phyloP scores from a whole-genome alignment of 2,329 filamentous ascomycete species.

The Hortaea sp. region DNA sequence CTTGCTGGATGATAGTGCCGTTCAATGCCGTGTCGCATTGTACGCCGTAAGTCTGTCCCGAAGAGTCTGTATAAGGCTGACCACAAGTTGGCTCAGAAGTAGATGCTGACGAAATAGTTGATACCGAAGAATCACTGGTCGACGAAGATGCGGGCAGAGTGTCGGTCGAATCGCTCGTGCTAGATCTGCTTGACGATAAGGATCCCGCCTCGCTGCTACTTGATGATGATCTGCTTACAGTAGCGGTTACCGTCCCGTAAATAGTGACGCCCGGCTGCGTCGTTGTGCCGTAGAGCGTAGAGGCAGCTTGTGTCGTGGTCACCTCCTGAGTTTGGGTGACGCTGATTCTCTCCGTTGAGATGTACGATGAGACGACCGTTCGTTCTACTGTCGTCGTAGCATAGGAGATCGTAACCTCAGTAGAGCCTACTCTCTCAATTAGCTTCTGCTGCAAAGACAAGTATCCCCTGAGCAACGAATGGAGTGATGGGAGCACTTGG shows the following conservation, averaged over 20 bases:
- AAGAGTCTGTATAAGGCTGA: too few species aligned
- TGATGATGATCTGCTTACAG: not conserved
- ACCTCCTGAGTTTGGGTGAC: not conserved
- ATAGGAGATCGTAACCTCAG: not conserved
- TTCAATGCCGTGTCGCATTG: too few species aligned
- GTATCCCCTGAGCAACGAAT: too few species aligned
- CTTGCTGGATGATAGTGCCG: too few species aligned
- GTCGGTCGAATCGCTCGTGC: not conserved
- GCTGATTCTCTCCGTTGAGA: not conserved
- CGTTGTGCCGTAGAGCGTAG: not conserved
- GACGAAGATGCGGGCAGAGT: not conserved
- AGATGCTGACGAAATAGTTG: not conserved
- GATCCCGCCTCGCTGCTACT: not conserved
- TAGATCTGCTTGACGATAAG: not conserved
- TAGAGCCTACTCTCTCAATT: not conserved
- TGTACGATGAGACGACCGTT: not conserved
- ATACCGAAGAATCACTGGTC: not conserved
- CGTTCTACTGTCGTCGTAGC: not conserved
- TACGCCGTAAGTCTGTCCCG: too few species aligned
- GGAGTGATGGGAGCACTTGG: too few species aligned
- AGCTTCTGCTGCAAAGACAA: too few species aligned
- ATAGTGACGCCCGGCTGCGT: not conserved
- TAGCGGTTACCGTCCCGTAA: not conserved
- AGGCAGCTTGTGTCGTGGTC: not conserved
- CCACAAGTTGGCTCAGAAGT: not conserved